Base-by-base conservation (phyloP, 148 eudicot species). In the Rhododendron molle region DNA sequence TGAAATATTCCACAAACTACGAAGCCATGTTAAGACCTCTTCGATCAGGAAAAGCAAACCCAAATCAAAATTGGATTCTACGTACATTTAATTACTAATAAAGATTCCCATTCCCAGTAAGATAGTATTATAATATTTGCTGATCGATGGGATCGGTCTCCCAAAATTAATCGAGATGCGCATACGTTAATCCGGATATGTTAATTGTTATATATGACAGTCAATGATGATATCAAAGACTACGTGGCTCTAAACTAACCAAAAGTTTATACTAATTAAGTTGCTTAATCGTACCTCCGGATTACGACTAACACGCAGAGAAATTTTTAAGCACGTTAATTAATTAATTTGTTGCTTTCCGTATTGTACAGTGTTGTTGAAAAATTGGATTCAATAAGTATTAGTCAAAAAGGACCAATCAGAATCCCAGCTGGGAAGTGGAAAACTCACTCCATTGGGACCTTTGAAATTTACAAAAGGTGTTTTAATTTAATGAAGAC, bases 341-440 rank as follows among this genome's bases (percentile, higher is more conserved):
- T 34, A 1, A 34, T 1, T 13, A 13, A 0, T 28, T 12, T 28
- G 18, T 69, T 28, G 74, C 16, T 13, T 69, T 69, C 34, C 34
- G 12, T 16, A 1, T 69, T 69, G 71, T 23, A n/a, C 1, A 23
- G 28, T 26, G 76, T 13, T 30, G 18, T 30, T 30, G 15, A 3
- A 13, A 13, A 26, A 30, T 30, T 71, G 76, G 34, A 30, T 30
- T 71, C 38, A 13, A 32, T 28, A 2, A 7, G 11, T 7, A 84
- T 8, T 80, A n/a, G 87, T 80, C 87, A 71, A 80, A 85, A 85
- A 65, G 83, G 78, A 20, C 67, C 3, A 32, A 80, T 80, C 60
- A 78, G 84, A 85, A 69, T 80, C 71, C 34, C 83, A 78, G 58
- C 76, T 44, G 87, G 87, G 71, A 80, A 85, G 87, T 85, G 83